Conservation (phyloP, 768 basidiomycete species). For the Xanthoconium stramineum region DNA sequence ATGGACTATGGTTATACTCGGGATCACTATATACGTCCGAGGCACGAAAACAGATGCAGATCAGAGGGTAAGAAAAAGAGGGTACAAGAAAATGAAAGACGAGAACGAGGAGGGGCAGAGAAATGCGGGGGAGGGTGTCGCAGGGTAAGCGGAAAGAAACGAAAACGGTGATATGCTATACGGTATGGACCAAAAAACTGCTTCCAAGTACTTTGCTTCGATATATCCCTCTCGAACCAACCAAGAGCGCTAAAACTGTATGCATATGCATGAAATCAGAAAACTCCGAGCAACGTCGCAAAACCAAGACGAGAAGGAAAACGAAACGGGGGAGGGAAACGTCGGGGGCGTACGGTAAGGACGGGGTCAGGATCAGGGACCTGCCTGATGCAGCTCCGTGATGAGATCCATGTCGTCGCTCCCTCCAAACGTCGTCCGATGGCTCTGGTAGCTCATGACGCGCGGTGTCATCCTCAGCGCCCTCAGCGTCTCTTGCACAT, state of each 20-base stretch:
- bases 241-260: background rate
- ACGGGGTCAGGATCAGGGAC: conserved; percentile 4
- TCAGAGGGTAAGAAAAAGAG: background rate
- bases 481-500: conserved; percentile 15
- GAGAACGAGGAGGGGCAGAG: background rate
- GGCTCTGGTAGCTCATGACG: conserved; percentile 11
- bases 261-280: conserved; percentile 3
- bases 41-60: background rate
- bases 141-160: background rate
- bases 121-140: conserved; percentile 9
- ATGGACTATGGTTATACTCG: background rate
- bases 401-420: conserved; percentile 24
- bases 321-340: background rate
- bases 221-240: conserved; percentile 5
- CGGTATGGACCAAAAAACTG: background rate
- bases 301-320: conserved; percentile 7
- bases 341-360: background rate
- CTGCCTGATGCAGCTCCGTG: conserved; percentile 8
- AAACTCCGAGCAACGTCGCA: conserved; percentile 1
- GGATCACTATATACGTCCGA: conserved; percentile 10
- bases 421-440: conserved; percentile 26
- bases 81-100: background rate
- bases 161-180: conserved; percentile 17
- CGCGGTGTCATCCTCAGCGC: conserved; percentile 6
- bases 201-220: conserved; percentile 1